Evolutionary conservation across 257 asterid species (phyloP).

Genomic region (Solanum dulcamara): DNA sequence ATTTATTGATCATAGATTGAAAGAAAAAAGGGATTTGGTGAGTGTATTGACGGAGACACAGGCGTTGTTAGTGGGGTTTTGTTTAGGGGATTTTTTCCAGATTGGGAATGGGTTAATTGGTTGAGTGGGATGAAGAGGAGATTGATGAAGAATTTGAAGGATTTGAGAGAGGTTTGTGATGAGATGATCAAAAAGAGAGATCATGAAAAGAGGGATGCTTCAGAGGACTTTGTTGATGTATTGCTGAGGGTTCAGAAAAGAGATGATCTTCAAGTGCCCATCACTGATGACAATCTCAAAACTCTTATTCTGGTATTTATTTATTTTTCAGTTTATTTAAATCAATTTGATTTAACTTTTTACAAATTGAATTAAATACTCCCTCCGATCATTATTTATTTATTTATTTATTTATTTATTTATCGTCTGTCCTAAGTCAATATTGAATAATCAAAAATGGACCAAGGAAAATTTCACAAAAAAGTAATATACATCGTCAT

Average conservation of each 20-base stretch:
- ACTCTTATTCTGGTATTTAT: slow-evolving; percentile 27
- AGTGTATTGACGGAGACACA: slow-evolving; percentile 29
- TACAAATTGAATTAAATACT: no score
- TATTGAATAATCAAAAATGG: no score
- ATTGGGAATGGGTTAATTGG: slow-evolving; percentile 23
- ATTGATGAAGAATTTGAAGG: slow-evolving; percentile 19
- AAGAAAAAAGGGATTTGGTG: slow-evolving; percentile 3
- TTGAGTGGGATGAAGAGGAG: slow-evolving; percentile 27
- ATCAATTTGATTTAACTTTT: no score
- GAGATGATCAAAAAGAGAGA: neutral
- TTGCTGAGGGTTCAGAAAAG: slow-evolving; percentile 18
- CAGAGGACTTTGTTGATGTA: slow-evolving; percentile 20
- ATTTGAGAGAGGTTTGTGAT: slow-evolving; percentile 22
- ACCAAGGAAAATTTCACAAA: no score
- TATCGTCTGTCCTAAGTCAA: no score
- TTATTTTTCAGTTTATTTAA: no score
- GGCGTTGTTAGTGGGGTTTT: slow-evolving; percentile 22
- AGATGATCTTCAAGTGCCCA: slow-evolving; percentile 26
- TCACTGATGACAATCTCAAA: slow-evolving; percentile 28
- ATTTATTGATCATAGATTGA: neutral
- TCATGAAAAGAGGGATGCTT: neutral
- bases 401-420: no score
- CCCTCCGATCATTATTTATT: no score
- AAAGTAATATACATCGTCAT: no score
- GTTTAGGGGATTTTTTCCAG: slow-evolving; percentile 24